A percentile compares a stretch with the other conserved stretches of the same genome.
phyloP scores from a whole-genome alignment of 176 grass and related monocot genomes.

The Rhipidocladum racemiflorum region DNA sequence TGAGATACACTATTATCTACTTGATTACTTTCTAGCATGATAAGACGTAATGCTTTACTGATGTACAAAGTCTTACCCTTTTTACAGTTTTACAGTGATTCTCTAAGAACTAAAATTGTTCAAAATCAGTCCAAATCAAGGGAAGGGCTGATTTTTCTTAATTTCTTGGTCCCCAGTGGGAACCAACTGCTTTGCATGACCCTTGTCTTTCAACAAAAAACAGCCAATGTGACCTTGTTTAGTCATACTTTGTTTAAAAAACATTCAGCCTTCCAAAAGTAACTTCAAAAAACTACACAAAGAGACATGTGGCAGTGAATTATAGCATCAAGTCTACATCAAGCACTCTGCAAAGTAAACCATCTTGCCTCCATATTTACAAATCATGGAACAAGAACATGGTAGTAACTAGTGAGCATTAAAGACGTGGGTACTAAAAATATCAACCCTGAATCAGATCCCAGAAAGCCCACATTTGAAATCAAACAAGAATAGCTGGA shows the following conservation, averaged over 20 bases:
- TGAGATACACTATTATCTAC: neutral
- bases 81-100: neutral
- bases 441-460: conserved; percentile 3
- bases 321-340: neutral
- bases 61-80: neutral
- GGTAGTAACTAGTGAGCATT: neutral
- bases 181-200: neutral
- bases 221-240: neutral
- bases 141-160: neutral
- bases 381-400: conserved; percentile 3
- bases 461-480: neutral
- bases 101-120: neutral
- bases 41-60: neutral
- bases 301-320: neutral
- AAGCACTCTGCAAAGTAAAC: neutral
- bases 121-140: neutral
- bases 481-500: neutral
- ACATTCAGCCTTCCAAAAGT: conserved; percentile 11
- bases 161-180: neutral
- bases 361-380: neutral
- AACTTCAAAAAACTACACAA: neutral
- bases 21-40: neutral
- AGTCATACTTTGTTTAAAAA: neutral
- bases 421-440: neutral
- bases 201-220: neutral